Percentiles rank a stretch among this genome's conserved stretches.
Evolutionary conservation across 2,329 filamentous ascomycete genomes (phyloP).

Genomic region (Basipetospora chlamydospora): DNA sequence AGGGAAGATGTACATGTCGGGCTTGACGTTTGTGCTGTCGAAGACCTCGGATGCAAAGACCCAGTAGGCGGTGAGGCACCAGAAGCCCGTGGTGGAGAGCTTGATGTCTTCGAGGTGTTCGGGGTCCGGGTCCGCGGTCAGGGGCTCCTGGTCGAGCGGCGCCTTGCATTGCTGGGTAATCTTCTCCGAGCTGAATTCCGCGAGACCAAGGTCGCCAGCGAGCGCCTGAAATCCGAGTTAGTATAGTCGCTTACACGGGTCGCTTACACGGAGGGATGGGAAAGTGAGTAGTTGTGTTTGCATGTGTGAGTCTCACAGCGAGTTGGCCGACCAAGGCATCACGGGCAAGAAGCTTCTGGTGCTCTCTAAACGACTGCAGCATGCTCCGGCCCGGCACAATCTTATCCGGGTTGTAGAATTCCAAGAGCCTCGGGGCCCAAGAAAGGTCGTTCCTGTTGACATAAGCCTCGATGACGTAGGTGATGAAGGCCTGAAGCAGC

Average conservation of each 20-base stretch:
- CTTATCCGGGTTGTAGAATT: slow-evolving; percentile 51
- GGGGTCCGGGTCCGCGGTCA: slow-evolving; percentile 29
- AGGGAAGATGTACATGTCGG: slow-evolving; percentile 43
- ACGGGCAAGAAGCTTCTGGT: slow-evolving; percentile 43
- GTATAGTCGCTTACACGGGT: slow-evolving; percentile 1
- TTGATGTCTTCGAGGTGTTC: slow-evolving; percentile 35
- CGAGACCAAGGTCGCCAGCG: slow-evolving; percentile 45
- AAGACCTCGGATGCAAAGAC: slow-evolving; percentile 49
- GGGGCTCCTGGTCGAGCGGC: slow-evolving; percentile 27
- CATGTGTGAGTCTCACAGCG: slow-evolving; percentile 32
- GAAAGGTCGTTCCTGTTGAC: slow-evolving; percentile 45
- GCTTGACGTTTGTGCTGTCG: slow-evolving; percentile 36
- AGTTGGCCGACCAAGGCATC: slow-evolving; percentile 59
- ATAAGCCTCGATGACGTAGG: slow-evolving; percentile 61
- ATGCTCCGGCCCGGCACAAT: slow-evolving; percentile 49
- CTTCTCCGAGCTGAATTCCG: slow-evolving; percentile 27
- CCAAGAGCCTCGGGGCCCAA: slow-evolving; percentile 51
- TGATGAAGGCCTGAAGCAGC: slow-evolving; percentile 63
- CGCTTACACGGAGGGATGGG: not conserved
- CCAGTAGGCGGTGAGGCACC: slow-evolving; percentile 47
- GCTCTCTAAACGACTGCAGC: slow-evolving; percentile 48
- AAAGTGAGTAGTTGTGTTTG: slow-evolving; percentile 1
- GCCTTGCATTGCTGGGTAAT: slow-evolving; percentile 29
- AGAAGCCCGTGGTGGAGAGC: slow-evolving; percentile 42
- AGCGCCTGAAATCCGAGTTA: slow-evolving; percentile 32